Percentiles rank a stretch among this genome's conserved stretches.
Evolutionary conservation across 2,329 filamentous ascomycete species (phyloP).

Genomic region (Paracamarosporium sp.): DNA sequence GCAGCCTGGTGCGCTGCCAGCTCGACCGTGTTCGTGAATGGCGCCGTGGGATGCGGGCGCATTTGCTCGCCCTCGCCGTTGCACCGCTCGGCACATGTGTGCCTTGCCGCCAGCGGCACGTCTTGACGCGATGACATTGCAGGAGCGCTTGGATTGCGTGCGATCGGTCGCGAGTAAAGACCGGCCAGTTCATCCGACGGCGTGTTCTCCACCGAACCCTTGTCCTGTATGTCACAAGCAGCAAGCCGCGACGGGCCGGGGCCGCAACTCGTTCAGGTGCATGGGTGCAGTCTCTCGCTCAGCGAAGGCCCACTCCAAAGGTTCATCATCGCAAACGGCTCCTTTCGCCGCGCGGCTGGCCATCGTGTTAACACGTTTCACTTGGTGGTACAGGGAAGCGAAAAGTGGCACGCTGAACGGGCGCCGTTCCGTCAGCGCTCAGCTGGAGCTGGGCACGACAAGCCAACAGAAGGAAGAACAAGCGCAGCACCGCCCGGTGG

Average conservation of each 20-base stretch:
- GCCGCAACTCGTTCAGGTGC: conserved; percentile 33
- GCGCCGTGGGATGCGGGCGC: background rate
- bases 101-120: conserved; percentile 22
- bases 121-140: conserved; percentile 25
- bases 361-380: conserved; percentile 31
- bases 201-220: conserved; percentile 31
- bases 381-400: conserved; percentile 16
- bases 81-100: too few species aligned
- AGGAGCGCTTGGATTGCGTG: conserved; percentile 6
- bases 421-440: conserved; percentile 6
- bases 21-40: conserved; percentile 1
- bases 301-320: conserved; percentile 31
- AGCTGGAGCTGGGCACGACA: conserved; percentile 2
- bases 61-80: too few species aligned
- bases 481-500: conserved; percentile 2
- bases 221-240: conserved; percentile 33
- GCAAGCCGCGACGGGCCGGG: conserved; percentile 44
- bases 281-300: conserved; percentile 34
- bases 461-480: conserved; percentile 6
- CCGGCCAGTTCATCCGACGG: conserved; percentile 21
- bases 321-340: conserved; percentile 23
- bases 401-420: conserved; percentile 9
- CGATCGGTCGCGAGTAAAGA: conserved; percentile 4
- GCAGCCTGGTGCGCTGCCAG: conserved; percentile 8
- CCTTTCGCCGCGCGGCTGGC: conserved; percentile 23